A percentile compares a stretch with the other conserved stretches of the same genome.
Conservation (phyloP, 2,329 filamentous ascomycete genomes). For the Arthrocladium fulminans region DNA sequence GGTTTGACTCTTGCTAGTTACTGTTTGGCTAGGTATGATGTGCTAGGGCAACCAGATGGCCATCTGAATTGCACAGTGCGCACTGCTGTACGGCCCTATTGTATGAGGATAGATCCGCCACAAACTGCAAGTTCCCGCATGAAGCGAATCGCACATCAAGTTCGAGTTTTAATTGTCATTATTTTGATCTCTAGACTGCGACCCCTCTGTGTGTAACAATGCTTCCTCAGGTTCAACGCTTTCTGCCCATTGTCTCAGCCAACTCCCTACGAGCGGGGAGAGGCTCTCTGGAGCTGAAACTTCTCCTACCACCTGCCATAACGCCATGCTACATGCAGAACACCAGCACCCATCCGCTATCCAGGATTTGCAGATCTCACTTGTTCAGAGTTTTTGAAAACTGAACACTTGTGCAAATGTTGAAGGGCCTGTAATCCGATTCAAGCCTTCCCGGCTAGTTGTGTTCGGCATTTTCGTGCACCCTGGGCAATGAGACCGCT, state of each 20-base stretch:
- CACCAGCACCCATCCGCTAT: not conserved
- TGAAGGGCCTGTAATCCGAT: not conserved
- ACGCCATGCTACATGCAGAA: not conserved
- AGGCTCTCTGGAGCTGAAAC: not conserved
- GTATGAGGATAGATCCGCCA: too few species aligned
- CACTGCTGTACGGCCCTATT: too few species aligned
- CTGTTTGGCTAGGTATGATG: too few species aligned
- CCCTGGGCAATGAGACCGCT: conserved; percentile 45
- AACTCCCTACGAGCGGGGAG: not conserved
- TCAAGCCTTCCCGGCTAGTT: conserved; percentile 1
- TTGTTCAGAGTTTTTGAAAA: too few species aligned
- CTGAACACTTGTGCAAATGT: not conserved
- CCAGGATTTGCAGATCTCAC: not conserved
- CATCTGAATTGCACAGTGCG: too few species aligned
- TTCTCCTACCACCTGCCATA: not conserved
- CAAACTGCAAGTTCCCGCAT: too few species aligned
- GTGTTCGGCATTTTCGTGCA: conserved; percentile 25
- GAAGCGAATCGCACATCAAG: not conserved
- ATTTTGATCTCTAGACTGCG: not conserved
- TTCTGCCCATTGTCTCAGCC: not conserved
- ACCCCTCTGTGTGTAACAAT: not conserved
- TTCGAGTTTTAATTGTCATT: not conserved
- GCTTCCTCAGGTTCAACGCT: not conserved
- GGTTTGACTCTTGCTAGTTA: too few species aligned
- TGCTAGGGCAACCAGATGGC: not conserved